A percentile compares a stretch with the other conserved stretches of the same genome.
Conservation (phyloP, 768 basidiomycete genomes). For the Lentinula detonsa region DNA sequence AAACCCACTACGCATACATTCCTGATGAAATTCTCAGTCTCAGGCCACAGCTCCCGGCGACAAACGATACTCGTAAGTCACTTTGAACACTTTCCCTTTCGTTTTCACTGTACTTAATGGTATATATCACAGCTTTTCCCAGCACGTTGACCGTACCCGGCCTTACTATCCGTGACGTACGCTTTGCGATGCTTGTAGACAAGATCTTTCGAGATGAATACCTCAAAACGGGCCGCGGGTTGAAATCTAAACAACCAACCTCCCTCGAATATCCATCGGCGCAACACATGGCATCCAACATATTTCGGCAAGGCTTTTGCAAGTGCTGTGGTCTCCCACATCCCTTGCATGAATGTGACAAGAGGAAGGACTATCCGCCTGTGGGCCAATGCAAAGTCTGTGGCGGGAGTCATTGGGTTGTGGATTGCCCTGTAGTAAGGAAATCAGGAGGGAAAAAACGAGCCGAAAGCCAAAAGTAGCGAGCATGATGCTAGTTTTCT, state of each 20-base stretch:
- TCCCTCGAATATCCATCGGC: background rate
- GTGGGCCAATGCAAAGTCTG: background rate
- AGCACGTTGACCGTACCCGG: background rate
- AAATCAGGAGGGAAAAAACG: background rate
- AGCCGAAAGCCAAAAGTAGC: background rate
- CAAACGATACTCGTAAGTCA: background rate
- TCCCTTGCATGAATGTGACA: background rate
- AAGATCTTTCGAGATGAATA: background rate
- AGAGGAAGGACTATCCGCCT: background rate
- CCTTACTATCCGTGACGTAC: background rate
- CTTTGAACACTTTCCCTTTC: background rate
- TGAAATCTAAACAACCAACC: background rate
- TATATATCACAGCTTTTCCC: background rate
- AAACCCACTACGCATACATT: background rate
- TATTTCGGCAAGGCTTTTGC: background rate
- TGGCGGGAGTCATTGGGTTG: background rate
- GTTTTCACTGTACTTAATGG: background rate
- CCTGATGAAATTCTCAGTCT: background rate
- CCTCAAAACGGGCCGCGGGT: background rate
- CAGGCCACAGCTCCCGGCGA: background rate
- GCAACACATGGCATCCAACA: background rate
- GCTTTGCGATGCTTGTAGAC: constrained; percentile 1
- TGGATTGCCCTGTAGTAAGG: background rate
- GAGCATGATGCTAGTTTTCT: too few species aligned
- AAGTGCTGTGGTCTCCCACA: background rate